Evolutionary conservation across 176 grass and related monocot species (phyloP).

Genomic region (Rhynchospora pubera): DNA sequence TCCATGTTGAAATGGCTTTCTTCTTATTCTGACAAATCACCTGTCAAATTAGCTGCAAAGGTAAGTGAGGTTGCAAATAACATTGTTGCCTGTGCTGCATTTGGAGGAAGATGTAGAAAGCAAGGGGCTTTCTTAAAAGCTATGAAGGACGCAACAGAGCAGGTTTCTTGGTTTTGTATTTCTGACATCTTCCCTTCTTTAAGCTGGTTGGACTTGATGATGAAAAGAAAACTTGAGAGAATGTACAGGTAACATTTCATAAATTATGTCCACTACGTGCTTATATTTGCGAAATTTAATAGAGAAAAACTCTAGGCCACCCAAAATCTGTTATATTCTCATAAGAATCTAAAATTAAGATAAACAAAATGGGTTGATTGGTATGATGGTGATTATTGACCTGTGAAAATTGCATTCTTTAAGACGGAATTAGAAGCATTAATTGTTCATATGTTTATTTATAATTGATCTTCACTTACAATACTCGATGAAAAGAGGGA

Average conservation of each 20-base stretch:
- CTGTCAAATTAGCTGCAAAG: neutral
- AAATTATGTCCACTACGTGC: neutral
- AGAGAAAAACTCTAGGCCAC: no score
- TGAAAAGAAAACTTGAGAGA: neutral
- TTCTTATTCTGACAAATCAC: neutral
- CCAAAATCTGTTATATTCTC: no score
- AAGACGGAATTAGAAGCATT: no score
- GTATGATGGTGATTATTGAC: neutral
- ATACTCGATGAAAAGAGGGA: no score
- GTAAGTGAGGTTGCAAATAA: neutral
- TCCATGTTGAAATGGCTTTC: constrained; percentile 4
- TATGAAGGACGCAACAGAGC: neutral
- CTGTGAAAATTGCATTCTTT: no score
- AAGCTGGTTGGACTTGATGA: neutral
- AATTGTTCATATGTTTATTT: no score
- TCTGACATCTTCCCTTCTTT: constrained; percentile 40
- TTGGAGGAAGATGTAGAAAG: constrained; percentile 17
- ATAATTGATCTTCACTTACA: no score
- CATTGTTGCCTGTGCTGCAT: constrained; percentile 17
- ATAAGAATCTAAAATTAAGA: no score
- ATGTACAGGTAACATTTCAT: neutral
- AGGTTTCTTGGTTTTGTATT: constrained; percentile 24
- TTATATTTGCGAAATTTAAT: neutral
- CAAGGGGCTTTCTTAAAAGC: constrained; percentile 20
- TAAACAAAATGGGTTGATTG: no score